phyloP scores from a whole-genome alignment of 148 eudicot genomes.

The Rhododendron simsii region DNA sequence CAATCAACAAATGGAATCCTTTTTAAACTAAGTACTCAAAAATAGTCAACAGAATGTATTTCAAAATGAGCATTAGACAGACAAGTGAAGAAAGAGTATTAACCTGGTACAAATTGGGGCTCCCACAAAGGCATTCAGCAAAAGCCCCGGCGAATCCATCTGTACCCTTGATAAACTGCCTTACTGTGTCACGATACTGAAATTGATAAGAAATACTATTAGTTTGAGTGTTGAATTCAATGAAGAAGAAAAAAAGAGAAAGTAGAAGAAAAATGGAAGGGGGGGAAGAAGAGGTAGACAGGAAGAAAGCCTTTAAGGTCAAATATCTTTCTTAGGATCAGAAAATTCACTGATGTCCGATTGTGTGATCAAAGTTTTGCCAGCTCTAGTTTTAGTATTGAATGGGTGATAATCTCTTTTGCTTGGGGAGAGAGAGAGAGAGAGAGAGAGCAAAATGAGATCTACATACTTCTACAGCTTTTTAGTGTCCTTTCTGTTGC shows the following conservation, averaged over 20 bases:
- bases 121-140: constrained; percentile 98
- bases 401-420: not conserved
- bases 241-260: not conserved
- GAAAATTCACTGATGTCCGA: not conserved
- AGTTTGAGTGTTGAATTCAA: not conserved
- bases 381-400: not conserved
- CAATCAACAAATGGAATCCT: not conserved
- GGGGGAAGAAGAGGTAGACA: not conserved
- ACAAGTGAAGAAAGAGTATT: constrained; percentile 10
- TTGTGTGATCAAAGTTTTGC: not conserved
- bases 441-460: not conserved
- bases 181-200: constrained; percentile 89
- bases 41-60: not conserved
- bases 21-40: not conserved
- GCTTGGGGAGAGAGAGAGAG: not conserved
- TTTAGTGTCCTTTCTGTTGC: not conserved
- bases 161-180: constrained; percentile 95
- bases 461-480: not conserved
- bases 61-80: not conserved
- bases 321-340: not conserved
- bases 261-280: not conserved
- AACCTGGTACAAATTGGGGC: constrained; percentile 93
- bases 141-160: constrained; percentile 97
- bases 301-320: not conserved
- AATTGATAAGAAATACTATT: constrained; percentile 9